Conservation (phyloP, 208 protist genomes). For the Crithidia mellificae region DNA sequence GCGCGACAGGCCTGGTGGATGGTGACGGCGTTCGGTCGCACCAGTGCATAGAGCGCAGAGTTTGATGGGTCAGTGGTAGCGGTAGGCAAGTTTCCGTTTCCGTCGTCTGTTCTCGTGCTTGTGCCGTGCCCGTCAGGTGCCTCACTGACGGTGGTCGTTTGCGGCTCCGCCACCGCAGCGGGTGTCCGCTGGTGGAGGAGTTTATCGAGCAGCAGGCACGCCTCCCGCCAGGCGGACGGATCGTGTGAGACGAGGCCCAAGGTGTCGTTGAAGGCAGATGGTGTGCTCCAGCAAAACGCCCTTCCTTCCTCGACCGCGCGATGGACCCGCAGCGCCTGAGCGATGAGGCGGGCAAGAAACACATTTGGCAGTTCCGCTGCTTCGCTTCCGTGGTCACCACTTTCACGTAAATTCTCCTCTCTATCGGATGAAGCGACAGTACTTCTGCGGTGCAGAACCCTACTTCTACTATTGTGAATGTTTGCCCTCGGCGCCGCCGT, state of each 20-base stretch:
- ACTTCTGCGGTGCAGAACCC: too few species aligned
- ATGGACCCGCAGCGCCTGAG: slow-evolving; percentile 24
- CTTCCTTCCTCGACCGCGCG: slow-evolving; percentile 14
- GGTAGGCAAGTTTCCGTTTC: too few species aligned
- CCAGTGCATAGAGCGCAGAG: slow-evolving; percentile 4
- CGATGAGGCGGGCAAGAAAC: slow-evolving; percentile 20
- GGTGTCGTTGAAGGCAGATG: slow-evolving; percentile 62
- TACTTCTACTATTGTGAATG: too few species aligned
- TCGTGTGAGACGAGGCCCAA: slow-evolving; percentile 46
- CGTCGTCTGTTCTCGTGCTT: too few species aligned
- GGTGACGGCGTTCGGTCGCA: slow-evolving; percentile 57
- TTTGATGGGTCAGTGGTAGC: background rate
- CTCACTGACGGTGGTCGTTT: background rate
- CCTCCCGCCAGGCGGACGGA: slow-evolving; percentile 40
- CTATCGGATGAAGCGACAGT: too few species aligned
- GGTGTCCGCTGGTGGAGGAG: slow-evolving; percentile 15
- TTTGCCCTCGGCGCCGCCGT: too few species aligned
- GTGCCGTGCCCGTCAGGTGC: too few species aligned
- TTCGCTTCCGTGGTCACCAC: too few species aligned
- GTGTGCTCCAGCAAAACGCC: slow-evolving; percentile 36
- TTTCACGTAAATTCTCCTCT: too few species aligned
- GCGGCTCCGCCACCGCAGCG: background rate
- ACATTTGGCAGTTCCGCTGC: slow-evolving; percentile 1
- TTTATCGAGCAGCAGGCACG: slow-evolving; percentile 49
- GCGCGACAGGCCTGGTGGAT: slow-evolving; percentile 60